These are phyloP conservation scores for Plasmodium cynomolgi DNA, from an alignment of 169 alveolate species.

Conservation along the genomic window DNA sequence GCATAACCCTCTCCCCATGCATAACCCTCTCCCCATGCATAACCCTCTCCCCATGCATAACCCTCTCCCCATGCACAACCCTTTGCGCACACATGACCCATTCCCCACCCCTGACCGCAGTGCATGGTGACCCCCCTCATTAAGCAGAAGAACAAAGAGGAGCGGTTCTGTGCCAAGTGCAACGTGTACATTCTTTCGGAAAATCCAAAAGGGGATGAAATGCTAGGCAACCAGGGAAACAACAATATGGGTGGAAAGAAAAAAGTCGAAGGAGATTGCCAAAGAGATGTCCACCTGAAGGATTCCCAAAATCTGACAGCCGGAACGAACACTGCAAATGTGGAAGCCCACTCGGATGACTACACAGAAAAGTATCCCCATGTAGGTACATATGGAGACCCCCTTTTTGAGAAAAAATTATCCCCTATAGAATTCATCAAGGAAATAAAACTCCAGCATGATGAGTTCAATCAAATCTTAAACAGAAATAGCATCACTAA, in stretches of 20 bases:
- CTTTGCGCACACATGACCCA: too few relatives aligned
- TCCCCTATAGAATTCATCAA: slow-evolving; percentile 13
- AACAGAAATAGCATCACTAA: slow-evolving; percentile 19
- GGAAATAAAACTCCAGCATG: slow-evolving; percentile 61
- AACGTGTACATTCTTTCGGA: slow-evolving; percentile 20
- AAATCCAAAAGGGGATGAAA: not conserved
- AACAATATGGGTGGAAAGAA: slow-evolving; percentile 4
- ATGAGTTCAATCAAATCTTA: slow-evolving; percentile 46
- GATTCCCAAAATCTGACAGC: not conserved
- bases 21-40: not conserved
- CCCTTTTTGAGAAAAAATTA: not conserved
- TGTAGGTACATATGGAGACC: not conserved
- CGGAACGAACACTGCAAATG: not conserved
- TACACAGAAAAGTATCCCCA: not conserved
- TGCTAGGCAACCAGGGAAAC: not conserved
- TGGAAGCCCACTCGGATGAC: not conserved
- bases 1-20: not conserved
- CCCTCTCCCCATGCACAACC: not conserved
- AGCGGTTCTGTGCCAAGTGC: slow-evolving; percentile 37
- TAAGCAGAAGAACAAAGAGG: slow-evolving; percentile 61
- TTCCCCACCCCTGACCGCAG: not conserved
- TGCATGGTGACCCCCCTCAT: slow-evolving; percentile 54
- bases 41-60: not conserved
- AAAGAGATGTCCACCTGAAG: not conserved
- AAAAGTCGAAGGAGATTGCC: not conserved